Percentiles rank a stretch among this genome's conserved stretches.
Evolutionary conservation across 2,329 filamentous ascomycete genomes (phyloP).

Genomic region (Penicillium capsulatum): DNA sequence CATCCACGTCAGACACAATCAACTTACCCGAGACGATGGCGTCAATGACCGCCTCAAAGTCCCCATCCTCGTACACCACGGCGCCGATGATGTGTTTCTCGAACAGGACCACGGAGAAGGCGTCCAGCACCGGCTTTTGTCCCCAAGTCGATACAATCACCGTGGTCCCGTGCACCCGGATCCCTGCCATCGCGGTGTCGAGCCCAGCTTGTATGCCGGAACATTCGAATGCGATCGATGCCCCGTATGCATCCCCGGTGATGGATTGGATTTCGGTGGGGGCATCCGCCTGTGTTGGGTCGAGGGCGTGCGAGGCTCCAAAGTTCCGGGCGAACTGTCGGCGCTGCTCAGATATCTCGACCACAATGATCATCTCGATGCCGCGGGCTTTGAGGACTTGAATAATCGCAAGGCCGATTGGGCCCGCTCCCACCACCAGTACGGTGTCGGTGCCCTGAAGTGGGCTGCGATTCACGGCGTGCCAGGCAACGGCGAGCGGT

Average conservation of each 20-base stretch:
- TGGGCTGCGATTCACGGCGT: conserved; percentile 52
- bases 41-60: conserved; percentile 58
- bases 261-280: conserved; percentile 46
- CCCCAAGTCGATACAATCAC: conserved; percentile 63
- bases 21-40: conserved; percentile 37
- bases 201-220: conserved; percentile 55
- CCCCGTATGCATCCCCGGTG: conserved; percentile 44
- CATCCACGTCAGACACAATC: background rate
- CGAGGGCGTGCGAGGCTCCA: conserved; percentile 53
- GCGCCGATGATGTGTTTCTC: conserved; percentile 51
- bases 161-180: conserved; percentile 53
- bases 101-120: conserved; percentile 47
- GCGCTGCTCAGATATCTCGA: conserved; percentile 51
- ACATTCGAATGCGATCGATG: conserved; percentile 59
- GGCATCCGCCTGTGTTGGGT: conserved; percentile 48
- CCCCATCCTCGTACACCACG: conserved; percentile 48
- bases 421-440: conserved; percentile 58
- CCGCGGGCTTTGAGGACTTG: conserved; percentile 54
- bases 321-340: conserved; percentile 52
- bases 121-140: conserved; percentile 51
- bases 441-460: conserved; percentile 45
- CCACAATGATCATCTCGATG: conserved; percentile 53
- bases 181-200: conserved; percentile 45
- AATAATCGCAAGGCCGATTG: conserved; percentile 59
- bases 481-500: conserved; percentile 61